Evolutionary conservation across 1,284 basidiomycete genomes (phyloP).

Genomic region (Puccinia coronata): DNA sequence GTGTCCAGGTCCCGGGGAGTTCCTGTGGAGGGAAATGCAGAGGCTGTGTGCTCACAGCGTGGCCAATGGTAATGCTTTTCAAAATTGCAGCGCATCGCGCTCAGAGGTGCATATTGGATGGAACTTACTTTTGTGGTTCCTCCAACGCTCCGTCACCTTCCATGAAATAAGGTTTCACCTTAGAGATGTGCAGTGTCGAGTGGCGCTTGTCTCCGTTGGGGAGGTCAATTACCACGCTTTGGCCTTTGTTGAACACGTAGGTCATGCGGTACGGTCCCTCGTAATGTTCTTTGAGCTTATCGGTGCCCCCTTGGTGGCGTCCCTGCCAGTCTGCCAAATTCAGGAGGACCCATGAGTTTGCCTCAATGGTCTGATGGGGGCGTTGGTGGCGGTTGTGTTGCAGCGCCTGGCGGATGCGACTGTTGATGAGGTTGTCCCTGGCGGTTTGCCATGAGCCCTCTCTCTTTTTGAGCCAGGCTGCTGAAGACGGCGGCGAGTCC

Average conservation of each 20-base stretch:
- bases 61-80: too few species aligned
- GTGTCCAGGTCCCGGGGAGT: too few species aligned
- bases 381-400: neutral
- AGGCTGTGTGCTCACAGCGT: too few species aligned
- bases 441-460: too few species aligned
- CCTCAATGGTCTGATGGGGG: too few species aligned
- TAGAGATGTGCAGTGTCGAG: neutral
- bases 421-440: neutral
- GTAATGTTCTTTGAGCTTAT: slow-evolving; percentile 10
- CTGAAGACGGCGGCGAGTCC: neutral
- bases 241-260: neutral
- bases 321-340: slow-evolving; percentile 3
- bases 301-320: neutral
- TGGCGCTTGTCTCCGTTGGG: neutral
- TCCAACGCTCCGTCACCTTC: neutral
- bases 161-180: neutral
- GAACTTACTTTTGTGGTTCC: slow-evolving; percentile 28
- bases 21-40: too few species aligned
- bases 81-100: too few species aligned
- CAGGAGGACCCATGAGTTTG: neutral
- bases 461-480: too few species aligned
- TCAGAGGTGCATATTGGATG: slow-evolving; percentile 12
- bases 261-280: slow-evolving; percentile 12
- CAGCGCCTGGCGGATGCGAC: neutral
- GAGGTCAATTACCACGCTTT: slow-evolving; percentile 1